Evolutionary conservation across 2,329 filamentous ascomycete species (phyloP).

Genomic region (Ceratocystis colombiana): DNA sequence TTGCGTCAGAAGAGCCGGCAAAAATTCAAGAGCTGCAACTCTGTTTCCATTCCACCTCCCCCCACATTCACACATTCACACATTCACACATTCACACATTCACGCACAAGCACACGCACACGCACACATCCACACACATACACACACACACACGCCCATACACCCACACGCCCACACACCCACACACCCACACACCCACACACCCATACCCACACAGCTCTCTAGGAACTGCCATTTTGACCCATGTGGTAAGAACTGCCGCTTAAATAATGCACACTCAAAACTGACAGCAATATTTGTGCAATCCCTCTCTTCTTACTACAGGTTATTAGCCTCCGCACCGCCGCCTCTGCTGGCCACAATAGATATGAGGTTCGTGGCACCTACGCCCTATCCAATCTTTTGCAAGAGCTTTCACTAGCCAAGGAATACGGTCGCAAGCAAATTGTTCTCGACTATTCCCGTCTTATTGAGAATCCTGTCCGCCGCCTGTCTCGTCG

Average conservation of each 20-base stretch:
- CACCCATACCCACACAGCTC: neutral
- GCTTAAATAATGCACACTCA: neutral
- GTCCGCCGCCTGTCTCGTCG: constrained; percentile 77
- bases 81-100: too few species aligned
- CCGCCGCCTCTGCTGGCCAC: constrained; percentile 73
- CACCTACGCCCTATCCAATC: constrained; percentile 94
- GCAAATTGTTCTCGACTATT: constrained; percentile 83
- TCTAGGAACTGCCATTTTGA: constrained; percentile 19
- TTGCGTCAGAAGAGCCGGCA: too few species aligned
- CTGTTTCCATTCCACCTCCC: neutral
- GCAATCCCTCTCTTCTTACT: neutral
- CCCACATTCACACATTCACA: neutral
- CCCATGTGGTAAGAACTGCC: constrained; percentile 8
- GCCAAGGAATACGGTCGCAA: constrained; percentile 84
- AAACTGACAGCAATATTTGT: constrained; percentile 25
- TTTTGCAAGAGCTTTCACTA: constrained; percentile 86
- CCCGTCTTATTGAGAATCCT: constrained; percentile 86
- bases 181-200: neutral
- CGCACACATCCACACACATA: too few species aligned
- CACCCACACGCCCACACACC: too few species aligned
- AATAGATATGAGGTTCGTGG: constrained; percentile 85
- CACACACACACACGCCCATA: too few species aligned
- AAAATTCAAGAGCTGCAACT: too few species aligned
- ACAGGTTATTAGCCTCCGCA: constrained; percentile 71
- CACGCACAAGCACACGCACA: too few species aligned